Base-by-base conservation (phyloP, 2,329 filamentous ascomycete species). In the Gaeumannomyces tritici region DNA sequence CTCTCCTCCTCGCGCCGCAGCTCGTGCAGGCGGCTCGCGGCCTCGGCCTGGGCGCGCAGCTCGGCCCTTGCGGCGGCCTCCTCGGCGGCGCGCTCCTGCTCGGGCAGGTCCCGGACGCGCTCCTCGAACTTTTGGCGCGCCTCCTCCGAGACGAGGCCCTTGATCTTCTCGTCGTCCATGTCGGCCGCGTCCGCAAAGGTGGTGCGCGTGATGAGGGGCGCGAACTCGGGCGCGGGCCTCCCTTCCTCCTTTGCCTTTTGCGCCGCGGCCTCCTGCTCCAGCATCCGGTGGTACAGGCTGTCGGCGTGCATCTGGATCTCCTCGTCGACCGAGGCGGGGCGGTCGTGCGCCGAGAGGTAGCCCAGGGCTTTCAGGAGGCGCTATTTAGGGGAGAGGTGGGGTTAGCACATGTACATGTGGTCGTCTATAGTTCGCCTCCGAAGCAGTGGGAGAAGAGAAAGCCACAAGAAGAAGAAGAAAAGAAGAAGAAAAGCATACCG, bases 301-400 rank as follows among this genome's bases (percentile, higher is more conserved):
- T 99, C 95, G 64, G 93, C 93, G 73, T 97, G 93, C 88, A 98
- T 91, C 75, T 98, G 95, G 65, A 99, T 91, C 68, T 89, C 85
- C 73, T 97, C 93, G 69, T 96, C 90, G 31, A 90, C 82, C 33
- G 87, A 82, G 0, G 81, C 77, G 11, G 87, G 78, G 27, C 87
- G 83, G 57, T 89, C 83, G 65, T 84, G 79, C 29, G 84, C 85
- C 9, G 85, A 84, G 42, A 96, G 83, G 72, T 97, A 98, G 5
- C 95, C 95, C 24, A 99, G 77, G 1, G 93, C 92, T 74, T 93
- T 92, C 31, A 99, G 78, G 68, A 99, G 93, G 73, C 93, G 89
- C 84, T 92, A 65, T 21, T 28, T 28, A 9, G 15, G 42, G 0
- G n/a, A 31, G 21, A n/a, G 35, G 18, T 5, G 24, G 24, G 42